Base-by-base conservation (phyloP, 208 protist species). In the Porcisia hertigi region DNA sequence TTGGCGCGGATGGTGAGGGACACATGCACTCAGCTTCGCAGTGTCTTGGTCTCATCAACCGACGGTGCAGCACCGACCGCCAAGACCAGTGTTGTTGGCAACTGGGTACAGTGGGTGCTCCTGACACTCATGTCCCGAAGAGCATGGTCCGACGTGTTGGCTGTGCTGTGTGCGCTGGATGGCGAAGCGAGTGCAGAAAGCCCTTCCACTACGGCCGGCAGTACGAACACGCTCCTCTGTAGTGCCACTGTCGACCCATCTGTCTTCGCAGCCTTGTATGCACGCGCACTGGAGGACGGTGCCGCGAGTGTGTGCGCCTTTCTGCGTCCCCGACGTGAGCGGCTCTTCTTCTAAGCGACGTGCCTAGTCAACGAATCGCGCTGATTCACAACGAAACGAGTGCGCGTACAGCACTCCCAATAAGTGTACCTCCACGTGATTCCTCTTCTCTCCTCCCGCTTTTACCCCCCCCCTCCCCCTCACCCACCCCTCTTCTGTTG, bases 321-420 rank as follows among this genome's bases (percentile, higher is more conserved):
- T 47, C 71, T 96, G 43, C 86, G 89, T 0, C 57, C 67, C 14
- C 83, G 80, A 14, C 86, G 92, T n/a, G 83, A 94, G 76, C 71
- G 69, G 52, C 77, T 94, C 16, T 96, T 96, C 75, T 94, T 94
- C 57, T 94, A 76, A 83, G 34, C 4, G n/a, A 18, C 41, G 23
- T 16, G 18, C n/a, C 25, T 0, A 12, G 43, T 36, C n/a, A 54
- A 0, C 45, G 25, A 53, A 39, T 54, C 43, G 64, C 43, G 43
- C 0, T 54, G 43, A 5, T 54, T 20, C 30, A n/a, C 49, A 69
- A 39, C 47, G 11, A 59, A 49, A 43, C 30, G 49, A 34, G 47
- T 60, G 45, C n/a, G 30, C 25, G 14, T 36, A 49, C 41, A 30
- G n/a, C 9, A 43, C 14, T 67, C 16, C 23, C 20, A 6, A 67